Conservation (phyloP, 495 filamentous ascomycete genomes). For the Penicillium alfredii region DNA sequence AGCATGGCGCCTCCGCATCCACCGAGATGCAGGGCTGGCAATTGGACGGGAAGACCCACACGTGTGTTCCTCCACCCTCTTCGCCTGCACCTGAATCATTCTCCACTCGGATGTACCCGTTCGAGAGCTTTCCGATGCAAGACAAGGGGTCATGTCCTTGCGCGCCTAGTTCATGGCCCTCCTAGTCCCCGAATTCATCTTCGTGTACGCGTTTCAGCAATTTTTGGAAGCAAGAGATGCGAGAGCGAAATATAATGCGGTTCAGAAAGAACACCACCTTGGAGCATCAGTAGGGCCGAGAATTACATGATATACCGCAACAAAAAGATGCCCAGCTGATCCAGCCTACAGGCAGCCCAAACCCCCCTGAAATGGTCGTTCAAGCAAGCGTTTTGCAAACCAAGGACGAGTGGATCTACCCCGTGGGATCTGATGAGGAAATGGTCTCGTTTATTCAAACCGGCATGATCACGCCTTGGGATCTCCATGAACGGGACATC, state of each 20-base stretch:
- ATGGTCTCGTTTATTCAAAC: not conserved
- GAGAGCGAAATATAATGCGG: too few relatives aligned
- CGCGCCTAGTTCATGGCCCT: too few relatives aligned
- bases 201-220: too few relatives aligned
- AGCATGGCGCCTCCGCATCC: not conserved
- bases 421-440: not conserved
- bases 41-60: conserved; percentile 2
- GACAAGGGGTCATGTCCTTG: not conserved
- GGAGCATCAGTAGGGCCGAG: too few relatives aligned
- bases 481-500: not conserved
- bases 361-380: too few relatives aligned
- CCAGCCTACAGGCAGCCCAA: too few relatives aligned
- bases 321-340: not conserved
- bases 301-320: not conserved
- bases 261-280: too few relatives aligned
- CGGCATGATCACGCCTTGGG: not conserved
- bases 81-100: conserved; percentile 7
- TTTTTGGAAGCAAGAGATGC: too few relatives aligned
- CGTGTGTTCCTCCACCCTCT: conserved; percentile 4
- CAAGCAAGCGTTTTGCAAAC: not conserved
- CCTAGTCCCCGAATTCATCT: too few relatives aligned
- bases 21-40: conserved; percentile 5
- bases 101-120: too few relatives aligned
- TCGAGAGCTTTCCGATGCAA: not conserved
- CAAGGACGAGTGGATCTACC: not conserved